Evolutionary conservation across 2,329 filamentous ascomycete species (phyloP), one percentile per base, ranked within the genome.

Genomic region (Microdochium paspali): DNA sequence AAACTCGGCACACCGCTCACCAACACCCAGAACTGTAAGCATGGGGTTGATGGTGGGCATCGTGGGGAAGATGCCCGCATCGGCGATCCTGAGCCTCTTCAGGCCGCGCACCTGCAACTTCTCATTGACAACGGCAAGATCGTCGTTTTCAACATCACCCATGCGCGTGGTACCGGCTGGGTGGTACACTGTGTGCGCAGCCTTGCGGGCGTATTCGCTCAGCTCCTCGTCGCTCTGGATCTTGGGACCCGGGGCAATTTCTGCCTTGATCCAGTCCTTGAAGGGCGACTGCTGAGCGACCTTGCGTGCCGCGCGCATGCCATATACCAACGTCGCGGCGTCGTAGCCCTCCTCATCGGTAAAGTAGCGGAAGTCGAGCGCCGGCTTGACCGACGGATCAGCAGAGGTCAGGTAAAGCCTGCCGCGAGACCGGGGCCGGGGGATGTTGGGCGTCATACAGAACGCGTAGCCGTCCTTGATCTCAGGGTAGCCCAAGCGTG

Each of bases 371-470:
- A 91, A 91, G 70, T 93, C 87, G 51, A 93, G 79, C 2, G 87
- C 84, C 15, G 87, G 87, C 70, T 91, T 91, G 63, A 87, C 82
- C 53, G 61, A 73, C 1, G 87, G 86, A 66, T 91, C 85, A 30
- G 80, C 66, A 24, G 84, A 88, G 46, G 84, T 88, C 54, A 91
- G 79, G 69, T 85, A 91, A 59, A 91, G 72, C 53, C 82, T 79
- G 50, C 88, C 88, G 47, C 84, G 81, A 44, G 85, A 90, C 47
- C 86, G 82, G 24, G 88, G 85, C 23, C 88, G 85, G 28, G 87
- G 87, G 58, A 94, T 93, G 71, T 94, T 93, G 59, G 88, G 88
- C 15, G 88, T 93, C 84, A 93, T 93, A 78, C 88, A 93, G 73
- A 94, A 94, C 46, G 87, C 88, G 58, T 90, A 85, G 51, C 84